Percentiles rank a stretch among this genome's conserved stretches.
phyloP scores from a whole-genome alignment of 2,329 filamentous ascomycete genomes.

The Proliferodiscus dingleyae region DNA sequence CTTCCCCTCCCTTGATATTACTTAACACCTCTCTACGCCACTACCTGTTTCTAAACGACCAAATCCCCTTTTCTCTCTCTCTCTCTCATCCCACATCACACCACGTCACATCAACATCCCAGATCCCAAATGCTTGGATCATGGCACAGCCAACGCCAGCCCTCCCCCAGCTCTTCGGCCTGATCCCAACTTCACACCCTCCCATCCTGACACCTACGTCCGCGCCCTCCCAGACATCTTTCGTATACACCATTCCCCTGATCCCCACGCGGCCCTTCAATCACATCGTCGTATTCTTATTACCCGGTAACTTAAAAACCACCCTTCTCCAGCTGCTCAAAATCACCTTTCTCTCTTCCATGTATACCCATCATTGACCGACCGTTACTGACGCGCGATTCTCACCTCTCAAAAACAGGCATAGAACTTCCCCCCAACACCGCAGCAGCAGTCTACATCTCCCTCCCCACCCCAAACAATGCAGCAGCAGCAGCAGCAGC shows the following conservation, averaged over 20 bases:
- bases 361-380: too few relatives aligned
- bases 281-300: slow-evolving; percentile 83
- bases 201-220: slow-evolving; percentile 51
- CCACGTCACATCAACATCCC: neutral
- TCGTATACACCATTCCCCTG: slow-evolving; percentile 49
- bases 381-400: too few relatives aligned
- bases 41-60: neutral
- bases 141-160: slow-evolving; percentile 16
- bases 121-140: too few relatives aligned
- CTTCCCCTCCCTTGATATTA: too few relatives aligned
- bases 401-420: too few relatives aligned
- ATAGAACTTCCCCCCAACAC: slow-evolving; percentile 66
- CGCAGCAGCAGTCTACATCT: slow-evolving; percentile 86
- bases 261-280: slow-evolving; percentile 51
- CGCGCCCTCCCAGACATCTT: slow-evolving; percentile 49
- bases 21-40: too few relatives aligned
- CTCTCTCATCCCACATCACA: neutral
- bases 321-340: too few relatives aligned
- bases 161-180: slow-evolving; percentile 28
- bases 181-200: slow-evolving; percentile 54
- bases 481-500: too few relatives aligned
- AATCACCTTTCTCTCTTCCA: too few relatives aligned
- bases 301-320: slow-evolving; percentile 52
- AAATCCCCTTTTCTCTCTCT: neutral
- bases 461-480: slow-evolving; percentile 47